These are phyloP conservation scores for Thalassiosira delicatula DNA, from an alignment of 352 stramenopile species.

Conservation along the genomic window DNA sequence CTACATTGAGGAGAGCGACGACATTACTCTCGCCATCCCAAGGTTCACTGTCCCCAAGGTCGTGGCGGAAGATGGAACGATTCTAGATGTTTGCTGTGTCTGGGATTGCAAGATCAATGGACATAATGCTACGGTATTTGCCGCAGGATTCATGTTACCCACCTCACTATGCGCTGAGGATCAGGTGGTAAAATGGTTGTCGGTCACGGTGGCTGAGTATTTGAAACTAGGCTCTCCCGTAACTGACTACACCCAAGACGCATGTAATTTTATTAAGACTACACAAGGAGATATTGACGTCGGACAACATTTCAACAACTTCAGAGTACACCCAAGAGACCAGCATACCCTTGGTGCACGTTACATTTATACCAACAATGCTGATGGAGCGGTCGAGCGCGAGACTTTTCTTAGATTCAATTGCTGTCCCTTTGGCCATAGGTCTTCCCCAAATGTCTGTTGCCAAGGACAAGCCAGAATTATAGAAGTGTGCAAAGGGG, in stretches of 20 bases:
- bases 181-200: slow-evolving; percentile 36
- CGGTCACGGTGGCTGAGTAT: slow-evolving; percentile 10
- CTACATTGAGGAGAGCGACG: slow-evolving; percentile 35
- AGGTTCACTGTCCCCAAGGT: slow-evolving; percentile 23
- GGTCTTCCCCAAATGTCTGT: slow-evolving; percentile 28
- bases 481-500: slow-evolving; percentile 29
- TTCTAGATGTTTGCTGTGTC: slow-evolving; percentile 23
- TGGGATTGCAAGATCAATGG: slow-evolving; percentile 49
- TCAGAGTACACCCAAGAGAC: slow-evolving; percentile 44
- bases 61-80: neutral
- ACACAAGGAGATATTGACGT: slow-evolving; percentile 52
- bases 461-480: slow-evolving; percentile 31
- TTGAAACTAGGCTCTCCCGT: neutral
- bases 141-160: slow-evolving; percentile 23
- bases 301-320: slow-evolving; percentile 70
- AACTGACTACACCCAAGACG: slow-evolving; percentile 29
- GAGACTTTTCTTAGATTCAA: too few relatives aligned
- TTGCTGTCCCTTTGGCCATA: too few relatives aligned
- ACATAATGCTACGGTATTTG: slow-evolving; percentile 31
- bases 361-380: slow-evolving; percentile 17
- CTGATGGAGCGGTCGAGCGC: slow-evolving; percentile 19
- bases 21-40: slow-evolving; percentile 13
- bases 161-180: slow-evolving; percentile 28
- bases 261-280: slow-evolving; percentile 16
- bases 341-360: slow-evolving; percentile 32